Base-by-base conservation (phyloP, 129 eudicot species). In the Ambrosia artemisiifolia region DNA sequence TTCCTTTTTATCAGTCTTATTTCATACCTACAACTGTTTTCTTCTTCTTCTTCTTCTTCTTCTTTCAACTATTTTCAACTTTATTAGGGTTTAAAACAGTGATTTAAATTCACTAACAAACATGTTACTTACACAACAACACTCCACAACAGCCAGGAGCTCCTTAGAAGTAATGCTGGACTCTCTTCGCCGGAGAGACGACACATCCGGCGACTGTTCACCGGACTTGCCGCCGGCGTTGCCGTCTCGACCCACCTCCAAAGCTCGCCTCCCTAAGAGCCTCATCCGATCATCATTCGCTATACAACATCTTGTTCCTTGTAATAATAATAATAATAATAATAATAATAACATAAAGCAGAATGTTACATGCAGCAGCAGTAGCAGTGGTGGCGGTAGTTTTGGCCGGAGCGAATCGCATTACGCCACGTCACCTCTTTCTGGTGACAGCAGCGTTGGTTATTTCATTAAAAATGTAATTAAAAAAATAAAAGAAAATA, bases 141-240 rank as follows among this genome's bases (percentile, higher is more conserved):
- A 24, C 28, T 24, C 28, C 28, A 24, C 82, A 65, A 32, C 75
- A 70, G 76, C 82, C 77, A 83, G 95, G 65, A 93, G 98, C 68
- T 93, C 98, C 10, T 76, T 93, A 64, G 98, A 93, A 88, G 98
- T 85, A 79, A 87, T 93, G 98, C 80, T 93, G 44, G 92, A 89
- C 12, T 79, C 85, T 47, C 90, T 93, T 75, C 86, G 81, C 73
- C 86, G 63, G 65, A 79, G 83, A 53, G 92, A 89, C 14, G 93
- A 35, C 43, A 5, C 0, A 7, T 36, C 73, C 63, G 63, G 57
- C 20, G 87, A 87, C 62, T 77, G 80, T 75, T 87, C 81, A 2
- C 78, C 70, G 68, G 95, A 93, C 80, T 13, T 82, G 70, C 98
- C 96, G 49, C 98, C 98, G 44, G 95, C 83, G 28, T 67, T 93